Evolutionary conservation across 2,329 filamentous ascomycete species (phyloP).

Genomic region (Ustilaginoidea virens): DNA sequence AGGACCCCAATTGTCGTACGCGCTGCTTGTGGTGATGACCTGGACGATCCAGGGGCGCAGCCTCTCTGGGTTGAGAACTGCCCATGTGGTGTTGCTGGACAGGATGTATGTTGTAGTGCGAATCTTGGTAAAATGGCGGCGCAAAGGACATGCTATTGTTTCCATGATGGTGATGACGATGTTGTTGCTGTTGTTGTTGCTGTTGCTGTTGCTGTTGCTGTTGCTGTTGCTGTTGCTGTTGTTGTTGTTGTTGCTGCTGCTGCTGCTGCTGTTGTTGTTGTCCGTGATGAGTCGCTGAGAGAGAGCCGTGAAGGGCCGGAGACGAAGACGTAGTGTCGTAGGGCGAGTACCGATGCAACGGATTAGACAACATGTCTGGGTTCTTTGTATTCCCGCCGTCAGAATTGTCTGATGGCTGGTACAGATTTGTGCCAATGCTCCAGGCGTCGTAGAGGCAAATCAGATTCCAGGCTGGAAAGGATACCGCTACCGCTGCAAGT

Average conservation of each 20-base stretch:
- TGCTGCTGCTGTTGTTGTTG: too few relatives aligned
- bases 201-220: too few relatives aligned
- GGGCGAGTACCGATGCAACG: slow-evolving; percentile 45
- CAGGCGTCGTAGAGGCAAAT: background rate
- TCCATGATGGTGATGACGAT: too few relatives aligned
- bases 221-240: too few relatives aligned
- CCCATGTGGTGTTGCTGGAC: slow-evolving; percentile 32
- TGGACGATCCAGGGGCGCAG: slow-evolving; percentile 1
- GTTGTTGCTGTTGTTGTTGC: too few relatives aligned
- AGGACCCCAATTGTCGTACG: slow-evolving; percentile 33
- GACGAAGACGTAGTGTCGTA: slow-evolving; percentile 42
- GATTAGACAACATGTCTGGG: slow-evolving; percentile 45
- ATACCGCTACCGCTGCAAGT: too few relatives aligned
- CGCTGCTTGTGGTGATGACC: slow-evolving; percentile 3
- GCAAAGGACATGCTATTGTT: slow-evolving; percentile 39
- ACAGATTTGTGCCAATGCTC: background rate
- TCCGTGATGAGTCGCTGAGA: slow-evolving; percentile 31
- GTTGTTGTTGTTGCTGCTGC: too few relatives aligned
- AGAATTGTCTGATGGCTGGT: too few relatives aligned
- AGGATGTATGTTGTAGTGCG: slow-evolving; percentile 55
- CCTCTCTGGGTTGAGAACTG: background rate
- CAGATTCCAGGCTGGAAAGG: too few relatives aligned
- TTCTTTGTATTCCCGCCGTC: slow-evolving; percentile 2
- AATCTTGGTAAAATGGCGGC: slow-evolving; percentile 53
- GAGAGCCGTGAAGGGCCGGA: slow-evolving; percentile 39